Conservation (phyloP, 768 basidiomycete species). For the Suillus paluster region DNA sequence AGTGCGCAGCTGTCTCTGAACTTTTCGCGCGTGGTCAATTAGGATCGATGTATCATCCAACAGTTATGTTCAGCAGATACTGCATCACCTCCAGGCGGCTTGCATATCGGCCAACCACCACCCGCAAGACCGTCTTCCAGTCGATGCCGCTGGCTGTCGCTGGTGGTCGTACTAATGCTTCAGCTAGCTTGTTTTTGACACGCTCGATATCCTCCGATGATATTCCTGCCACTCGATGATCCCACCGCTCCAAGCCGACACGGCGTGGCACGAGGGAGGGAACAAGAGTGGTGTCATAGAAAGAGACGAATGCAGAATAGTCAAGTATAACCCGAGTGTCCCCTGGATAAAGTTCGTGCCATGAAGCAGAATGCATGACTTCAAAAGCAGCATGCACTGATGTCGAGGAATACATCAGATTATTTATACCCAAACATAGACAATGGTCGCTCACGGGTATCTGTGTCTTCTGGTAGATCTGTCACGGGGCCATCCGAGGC, state of each 20-base stretch:
- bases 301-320: conserved; percentile 22
- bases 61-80: conserved; percentile 37
- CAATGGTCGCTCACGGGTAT: conserved; percentile 3
- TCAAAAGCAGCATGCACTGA: conserved; percentile 11
- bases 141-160: conserved; percentile 39
- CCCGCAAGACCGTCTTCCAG: conserved; percentile 44
- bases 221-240: conserved; percentile 20
- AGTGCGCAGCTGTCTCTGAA: conserved; percentile 24
- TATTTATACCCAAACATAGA: background rate
- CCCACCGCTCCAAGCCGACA: conserved; percentile 22
- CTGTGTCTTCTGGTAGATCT: background rate
- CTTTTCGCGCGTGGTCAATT: conserved; percentile 10
- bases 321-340: conserved; percentile 30
- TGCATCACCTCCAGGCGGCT: conserved; percentile 47
- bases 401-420: background rate
- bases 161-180: conserved; percentile 5
- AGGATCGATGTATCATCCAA: conserved; percentile 17
- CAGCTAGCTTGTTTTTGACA: conserved; percentile 11
- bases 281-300: conserved; percentile 30
- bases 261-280: conserved; percentile 20
- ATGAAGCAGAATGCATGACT: conserved; percentile 19
- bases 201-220: conserved; percentile 18
- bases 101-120: conserved; percentile 44
- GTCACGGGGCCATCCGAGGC: no score
- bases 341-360: conserved; percentile 29